A percentile compares a stretch with the other conserved stretches of the same genome.
These are phyloP conservation scores for Solanum gracilifrons DNA, from an alignment of 257 asterid genomes.

Conservation along the genomic window DNA sequence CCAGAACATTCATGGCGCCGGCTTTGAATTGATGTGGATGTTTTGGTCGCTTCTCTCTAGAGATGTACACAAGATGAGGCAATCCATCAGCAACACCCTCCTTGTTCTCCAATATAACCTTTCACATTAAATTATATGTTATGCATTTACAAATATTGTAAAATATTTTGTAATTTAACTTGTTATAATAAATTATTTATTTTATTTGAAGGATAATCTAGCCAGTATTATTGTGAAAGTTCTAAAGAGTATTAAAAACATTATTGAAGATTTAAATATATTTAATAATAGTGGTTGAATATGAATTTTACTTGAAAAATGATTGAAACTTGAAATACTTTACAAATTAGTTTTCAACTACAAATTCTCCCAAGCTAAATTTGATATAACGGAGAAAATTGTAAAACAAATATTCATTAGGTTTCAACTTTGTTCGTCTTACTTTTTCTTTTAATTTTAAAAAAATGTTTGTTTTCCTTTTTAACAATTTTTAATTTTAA, in stretches of 20 bases:
- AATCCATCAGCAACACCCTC: background rate
- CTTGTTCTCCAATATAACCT: constrained; percentile 24
- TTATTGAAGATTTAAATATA: background rate
- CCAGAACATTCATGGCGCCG: constrained; percentile 40
- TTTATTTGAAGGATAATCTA: background rate
- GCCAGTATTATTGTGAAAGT: too few species aligned
- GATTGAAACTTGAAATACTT: background rate
- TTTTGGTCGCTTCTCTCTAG: constrained; percentile 30
- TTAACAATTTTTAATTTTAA: too few species aligned
- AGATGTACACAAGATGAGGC: constrained; percentile 24
- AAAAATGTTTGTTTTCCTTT: too few species aligned
- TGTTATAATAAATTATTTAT: background rate
- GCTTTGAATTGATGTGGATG: constrained; percentile 31
- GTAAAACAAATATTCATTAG: background rate
- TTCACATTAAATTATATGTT: background rate
- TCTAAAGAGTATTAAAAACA: too few species aligned
- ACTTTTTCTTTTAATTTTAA: background rate
- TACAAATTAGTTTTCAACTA: background rate
- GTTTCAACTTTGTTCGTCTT: too few species aligned
- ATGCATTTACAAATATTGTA: background rate
- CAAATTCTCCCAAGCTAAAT: background rate
- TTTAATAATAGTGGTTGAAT: too few species aligned
- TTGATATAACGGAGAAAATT: background rate
- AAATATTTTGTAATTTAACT: background rate
- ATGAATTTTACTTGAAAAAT: background rate